These are phyloP conservation scores for Platismatia glauca DNA, from an alignment of 495 filamentous ascomycete genomes.

Conservation along the genomic window DNA sequence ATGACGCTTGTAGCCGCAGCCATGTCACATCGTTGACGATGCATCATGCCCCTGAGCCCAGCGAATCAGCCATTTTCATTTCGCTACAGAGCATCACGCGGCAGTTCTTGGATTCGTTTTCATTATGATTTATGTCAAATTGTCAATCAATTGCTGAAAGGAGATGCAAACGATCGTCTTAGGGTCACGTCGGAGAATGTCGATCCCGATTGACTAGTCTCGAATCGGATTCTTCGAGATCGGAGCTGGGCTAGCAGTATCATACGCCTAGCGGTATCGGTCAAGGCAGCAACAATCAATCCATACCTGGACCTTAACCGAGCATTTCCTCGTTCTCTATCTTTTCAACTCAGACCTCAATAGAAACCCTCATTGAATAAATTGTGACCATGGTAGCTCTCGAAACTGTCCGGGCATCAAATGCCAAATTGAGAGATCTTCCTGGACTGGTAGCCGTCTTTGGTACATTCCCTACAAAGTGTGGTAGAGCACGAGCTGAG, in stretches of 20 bases:
- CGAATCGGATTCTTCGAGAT: not conserved
- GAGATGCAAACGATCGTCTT: not conserved
- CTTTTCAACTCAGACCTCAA: too few relatives aligned
- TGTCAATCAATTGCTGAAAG: not conserved
- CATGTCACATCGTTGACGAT: too few relatives aligned
- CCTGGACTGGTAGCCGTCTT: constrained; percentile 46
- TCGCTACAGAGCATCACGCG: not conserved
- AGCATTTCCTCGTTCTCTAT: too few relatives aligned
- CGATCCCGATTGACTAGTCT: constrained; percentile 1
- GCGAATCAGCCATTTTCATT: not conserved
- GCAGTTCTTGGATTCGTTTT: constrained; percentile 6
- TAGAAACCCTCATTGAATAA: not conserved
- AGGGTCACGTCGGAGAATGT: constrained; percentile 10
- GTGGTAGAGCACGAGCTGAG: constrained; percentile 3
- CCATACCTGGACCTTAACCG: too few relatives aligned
- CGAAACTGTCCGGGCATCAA: constrained; percentile 32
- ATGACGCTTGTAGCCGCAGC: not conserved
- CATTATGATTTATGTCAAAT: too few relatives aligned
- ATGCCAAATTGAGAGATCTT: constrained; percentile 35
- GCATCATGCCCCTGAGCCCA: not conserved
- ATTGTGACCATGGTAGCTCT: constrained; percentile 35
- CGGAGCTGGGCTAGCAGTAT: not conserved
- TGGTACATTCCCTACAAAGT: constrained; percentile 26
- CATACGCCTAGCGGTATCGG: not conserved
- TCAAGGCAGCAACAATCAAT: not conserved